Evolutionary conservation across 106 monocot species (phyloP), one percentile per base, ranked within the genome.

Genomic region (Dendrobium catenatum): DNA sequence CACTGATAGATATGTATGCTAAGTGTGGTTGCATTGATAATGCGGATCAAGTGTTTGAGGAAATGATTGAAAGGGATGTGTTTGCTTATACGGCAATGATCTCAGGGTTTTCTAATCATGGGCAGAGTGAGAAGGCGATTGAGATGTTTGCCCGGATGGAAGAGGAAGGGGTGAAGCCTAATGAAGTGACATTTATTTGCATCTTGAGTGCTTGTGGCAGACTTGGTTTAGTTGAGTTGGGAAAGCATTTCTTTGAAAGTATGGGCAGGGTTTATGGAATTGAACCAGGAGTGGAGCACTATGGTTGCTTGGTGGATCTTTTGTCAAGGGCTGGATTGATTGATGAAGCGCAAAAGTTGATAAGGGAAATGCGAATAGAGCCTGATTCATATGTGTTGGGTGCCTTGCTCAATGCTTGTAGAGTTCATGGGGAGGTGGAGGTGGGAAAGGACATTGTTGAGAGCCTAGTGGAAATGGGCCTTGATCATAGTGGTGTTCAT

Each of bases 311-410:
- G 80, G 89, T 97, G 6, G 96, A 97, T 67, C 79, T 90, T 33
- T 81, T 90, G 37, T 90, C 89, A 18, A 88, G 86, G 24, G 92
- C 94, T 2, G 96, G 92, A 5, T 84, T 87, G 81, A 46, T 97
- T 11, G 70, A 82, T n/a, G 96, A 97, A 55, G 94, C 94, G 9
- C 68, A 59, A 40, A 85, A 15, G 1, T 44, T 90, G 0, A 85
- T 97, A 7, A 76, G 16, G 11, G 83, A 83, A 43, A 94, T 97
- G 93, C 87, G 90, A 0, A 90, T 93, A 89, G 75, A 85, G 77
- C 91, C 95, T 4, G 95, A 95, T 58, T 86, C 91, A 0, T 95
- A 89, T 78, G 95, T 95, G 1, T 81, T 95, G 55, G 95, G 95
- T 0, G 95, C 91, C 1, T 72, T 95, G 79, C 82, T 95, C 2